These are phyloP conservation scores for Nothomitra cinnamomea DNA, from an alignment of 2,329 filamentous ascomycete genomes.

Conservation along the genomic window DNA sequence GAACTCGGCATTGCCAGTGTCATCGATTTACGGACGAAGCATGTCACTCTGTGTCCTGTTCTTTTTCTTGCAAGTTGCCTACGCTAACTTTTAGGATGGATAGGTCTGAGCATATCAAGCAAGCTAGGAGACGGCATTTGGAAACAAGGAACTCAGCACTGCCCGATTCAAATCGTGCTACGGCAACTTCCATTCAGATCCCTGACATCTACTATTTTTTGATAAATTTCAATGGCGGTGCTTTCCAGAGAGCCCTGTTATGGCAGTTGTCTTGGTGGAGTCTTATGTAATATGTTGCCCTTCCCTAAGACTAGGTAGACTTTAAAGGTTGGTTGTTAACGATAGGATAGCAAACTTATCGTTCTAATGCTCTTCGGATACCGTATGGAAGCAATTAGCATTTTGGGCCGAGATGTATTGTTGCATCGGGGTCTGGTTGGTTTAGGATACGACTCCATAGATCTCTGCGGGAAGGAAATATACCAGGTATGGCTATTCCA, in stretches of 20 bases:
- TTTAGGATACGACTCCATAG: slow-evolving; percentile 51
- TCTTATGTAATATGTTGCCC: slow-evolving; percentile 32
- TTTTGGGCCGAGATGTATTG: slow-evolving; percentile 57
- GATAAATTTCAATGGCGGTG: slow-evolving; percentile 57
- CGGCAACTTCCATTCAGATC: slow-evolving; percentile 42
- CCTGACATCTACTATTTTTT: slow-evolving; percentile 44
- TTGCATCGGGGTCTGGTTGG: slow-evolving; percentile 52
- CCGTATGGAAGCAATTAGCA: slow-evolving; percentile 48
- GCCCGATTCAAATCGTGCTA: slow-evolving; percentile 31
- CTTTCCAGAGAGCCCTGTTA: slow-evolving; percentile 52
- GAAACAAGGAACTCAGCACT: slow-evolving; percentile 28
- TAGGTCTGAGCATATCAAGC: slow-evolving; percentile 57
- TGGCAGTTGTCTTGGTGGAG: slow-evolving; percentile 50
- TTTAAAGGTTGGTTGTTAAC: background rate
- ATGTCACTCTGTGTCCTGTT: slow-evolving; percentile 12
- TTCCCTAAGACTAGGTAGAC: background rate
- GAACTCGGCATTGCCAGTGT: slow-evolving; percentile 52
- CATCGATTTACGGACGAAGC: slow-evolving; percentile 66
- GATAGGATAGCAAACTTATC: slow-evolving; percentile 35
- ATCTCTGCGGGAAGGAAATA: slow-evolving; percentile 47
- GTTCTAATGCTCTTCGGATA: slow-evolving; percentile 48
- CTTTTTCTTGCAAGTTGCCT: background rate
- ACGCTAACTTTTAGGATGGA: background rate
- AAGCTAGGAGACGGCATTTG: slow-evolving; percentile 41
- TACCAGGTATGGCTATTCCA: slow-evolving; percentile 21